Conservation (phyloP, 2,329 filamentous ascomycete genomes). For the Fusarium brevicatenulatum region DNA sequence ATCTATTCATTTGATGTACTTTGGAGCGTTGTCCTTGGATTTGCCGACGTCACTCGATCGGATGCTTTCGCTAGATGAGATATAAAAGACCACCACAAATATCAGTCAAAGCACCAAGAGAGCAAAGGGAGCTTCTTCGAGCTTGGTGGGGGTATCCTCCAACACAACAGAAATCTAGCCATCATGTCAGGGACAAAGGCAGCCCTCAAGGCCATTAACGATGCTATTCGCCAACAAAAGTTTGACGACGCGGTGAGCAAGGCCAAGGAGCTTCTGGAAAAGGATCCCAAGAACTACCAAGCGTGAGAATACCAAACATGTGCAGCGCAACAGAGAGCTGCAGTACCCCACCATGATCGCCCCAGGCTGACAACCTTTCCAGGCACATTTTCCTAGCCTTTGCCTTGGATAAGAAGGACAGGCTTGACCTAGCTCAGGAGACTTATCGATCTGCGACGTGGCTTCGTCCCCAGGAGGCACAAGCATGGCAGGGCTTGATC, state of each 20-base stretch:
- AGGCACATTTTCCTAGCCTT: slow-evolving; percentile 90
- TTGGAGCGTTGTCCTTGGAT: background rate
- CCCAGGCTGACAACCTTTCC: slow-evolving; percentile 23
- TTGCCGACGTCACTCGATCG: background rate
- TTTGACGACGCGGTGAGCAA: slow-evolving; percentile 80
- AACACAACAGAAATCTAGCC: slow-evolving; percentile 23
- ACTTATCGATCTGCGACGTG: slow-evolving; percentile 78
- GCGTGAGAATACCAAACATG: slow-evolving; percentile 63
- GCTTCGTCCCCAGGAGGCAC: slow-evolving; percentile 78
- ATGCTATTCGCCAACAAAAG: slow-evolving; percentile 80
- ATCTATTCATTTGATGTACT: slow-evolving; percentile 6
- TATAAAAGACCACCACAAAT: background rate
- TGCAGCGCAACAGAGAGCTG: background rate
- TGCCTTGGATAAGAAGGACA: slow-evolving; percentile 79
- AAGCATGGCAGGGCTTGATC: slow-evolving; percentile 90
- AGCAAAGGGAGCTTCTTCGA: slow-evolving; percentile 2
- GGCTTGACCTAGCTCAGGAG: slow-evolving; percentile 76
- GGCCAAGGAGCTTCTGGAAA: slow-evolving; percentile 74
- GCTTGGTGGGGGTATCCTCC: slow-evolving; percentile 35
- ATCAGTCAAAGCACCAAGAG: background rate
- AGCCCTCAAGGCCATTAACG: slow-evolving; percentile 82
- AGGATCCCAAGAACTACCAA: slow-evolving; percentile 83
- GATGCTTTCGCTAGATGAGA: background rate
- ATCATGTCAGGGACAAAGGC: slow-evolving; percentile 71
- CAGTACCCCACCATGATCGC: slow-evolving; percentile 19